Conservation (phyloP, 345 rosid genomes). For the Eucalyptus marginata region DNA sequence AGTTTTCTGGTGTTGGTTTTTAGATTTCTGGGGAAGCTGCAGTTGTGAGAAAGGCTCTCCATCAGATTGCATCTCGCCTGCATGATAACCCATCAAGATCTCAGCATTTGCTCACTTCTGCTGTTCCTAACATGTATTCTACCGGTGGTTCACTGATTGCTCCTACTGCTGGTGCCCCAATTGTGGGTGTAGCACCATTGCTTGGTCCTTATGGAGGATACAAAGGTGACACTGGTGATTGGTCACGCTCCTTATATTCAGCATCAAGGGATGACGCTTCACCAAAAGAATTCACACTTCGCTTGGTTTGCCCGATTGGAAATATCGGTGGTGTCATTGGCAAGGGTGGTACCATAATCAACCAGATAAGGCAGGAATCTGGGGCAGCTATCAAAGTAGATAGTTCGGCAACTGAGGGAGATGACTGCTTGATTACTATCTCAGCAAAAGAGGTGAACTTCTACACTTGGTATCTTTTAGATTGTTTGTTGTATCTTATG, state of each 20-base stretch:
- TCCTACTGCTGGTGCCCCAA: slow-evolving; percentile 44
- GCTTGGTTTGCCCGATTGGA: slow-evolving; percentile 67
- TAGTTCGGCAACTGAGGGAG: slow-evolving; percentile 72
- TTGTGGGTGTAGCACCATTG: slow-evolving; percentile 78
- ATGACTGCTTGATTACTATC: slow-evolving; percentile 76
- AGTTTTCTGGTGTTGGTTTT: background rate
- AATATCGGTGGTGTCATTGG: slow-evolving; percentile 94
- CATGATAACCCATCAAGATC: slow-evolving; percentile 90
- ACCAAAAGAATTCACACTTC: slow-evolving; percentile 64
- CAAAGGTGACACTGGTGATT: slow-evolving; percentile 66
- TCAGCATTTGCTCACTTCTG: slow-evolving; percentile 68
- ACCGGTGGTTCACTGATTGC: slow-evolving; percentile 51
- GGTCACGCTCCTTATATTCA: slow-evolving; percentile 67
- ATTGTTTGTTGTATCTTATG: background rate
- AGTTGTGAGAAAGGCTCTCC: slow-evolving; percentile 73
- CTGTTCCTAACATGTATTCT: slow-evolving; percentile 40
- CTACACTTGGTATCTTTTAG: background rate
- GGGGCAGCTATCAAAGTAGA: slow-evolving; percentile 86
- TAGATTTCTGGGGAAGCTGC: slow-evolving; percentile 82
- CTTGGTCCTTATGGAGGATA: slow-evolving; percentile 75
- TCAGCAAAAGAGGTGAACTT: slow-evolving; percentile 80
- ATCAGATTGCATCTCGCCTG: slow-evolving; percentile 72
- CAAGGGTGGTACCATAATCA: slow-evolving; percentile 84
- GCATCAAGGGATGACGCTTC: slow-evolving; percentile 77
- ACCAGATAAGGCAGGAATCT: slow-evolving; percentile 88